phyloP scores from a whole-genome alignment of 78 protist species.

The Acrasis kona region DNA sequence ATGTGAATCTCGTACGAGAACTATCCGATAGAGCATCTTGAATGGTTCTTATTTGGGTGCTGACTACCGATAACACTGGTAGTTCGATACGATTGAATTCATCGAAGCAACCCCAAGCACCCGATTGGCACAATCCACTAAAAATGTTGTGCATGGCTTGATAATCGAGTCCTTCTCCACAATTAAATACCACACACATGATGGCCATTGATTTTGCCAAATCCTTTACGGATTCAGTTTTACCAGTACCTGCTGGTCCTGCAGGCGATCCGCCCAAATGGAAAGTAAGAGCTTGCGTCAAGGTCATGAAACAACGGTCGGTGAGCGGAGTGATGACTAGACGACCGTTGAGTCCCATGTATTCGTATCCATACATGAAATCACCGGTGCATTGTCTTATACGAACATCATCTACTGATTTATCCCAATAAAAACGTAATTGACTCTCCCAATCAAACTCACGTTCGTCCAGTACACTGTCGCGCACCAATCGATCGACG shows the following conservation, averaged over 20 bases:
- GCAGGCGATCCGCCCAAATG: constrained; percentile 83
- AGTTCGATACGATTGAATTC: too few species aligned
- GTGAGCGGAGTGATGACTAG: constrained; percentile 91
- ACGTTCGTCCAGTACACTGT: constrained; percentile 60
- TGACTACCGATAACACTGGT: constrained; percentile 71
- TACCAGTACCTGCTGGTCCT: constrained; percentile 95
- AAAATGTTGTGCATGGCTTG: constrained; percentile 69
- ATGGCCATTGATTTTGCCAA: constrained; percentile 71
- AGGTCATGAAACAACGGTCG: constrained; percentile 78
- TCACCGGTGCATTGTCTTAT: constrained; percentile 75
- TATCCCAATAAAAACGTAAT: constrained; percentile 79
- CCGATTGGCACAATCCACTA: constrained; percentile 62
- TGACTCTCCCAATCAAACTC: constrained; percentile 91
- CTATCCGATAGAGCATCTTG: constrained; percentile 35
- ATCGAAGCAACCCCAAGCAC: constrained; percentile 96
- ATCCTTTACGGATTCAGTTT: constrained; percentile 88
- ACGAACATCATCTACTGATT: constrained; percentile 11
- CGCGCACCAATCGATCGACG: constrained; percentile 74
- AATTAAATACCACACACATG: constrained; percentile 68
- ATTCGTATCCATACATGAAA: constrained; percentile 76
- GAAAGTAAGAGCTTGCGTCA: constrained; percentile 70
- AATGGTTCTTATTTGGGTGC: constrained; percentile 67
- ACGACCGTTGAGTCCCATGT: constrained; percentile 79
- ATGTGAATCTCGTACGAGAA: constrained; percentile 7
- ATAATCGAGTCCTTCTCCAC: constrained; percentile 82